Conservation (phyloP, 2,329 filamentous ascomycete species). For the Polytolypa hystricis region DNA sequence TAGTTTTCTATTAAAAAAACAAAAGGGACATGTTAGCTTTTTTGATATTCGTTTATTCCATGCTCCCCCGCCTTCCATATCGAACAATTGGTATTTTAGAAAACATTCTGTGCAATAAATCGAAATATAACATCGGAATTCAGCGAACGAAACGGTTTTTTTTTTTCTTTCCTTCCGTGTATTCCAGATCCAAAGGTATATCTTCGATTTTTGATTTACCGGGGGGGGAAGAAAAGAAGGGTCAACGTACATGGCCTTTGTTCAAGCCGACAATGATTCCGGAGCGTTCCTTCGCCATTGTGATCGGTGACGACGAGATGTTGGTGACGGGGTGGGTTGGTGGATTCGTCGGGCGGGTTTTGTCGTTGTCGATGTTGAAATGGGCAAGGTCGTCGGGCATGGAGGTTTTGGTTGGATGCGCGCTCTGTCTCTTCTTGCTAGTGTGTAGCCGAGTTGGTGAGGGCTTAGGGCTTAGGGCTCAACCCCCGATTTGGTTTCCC, state of each 20-base stretch:
- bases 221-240: slow-evolving; percentile 10
- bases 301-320: slow-evolving; percentile 26
- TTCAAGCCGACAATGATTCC: slow-evolving; percentile 52
- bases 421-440: slow-evolving; percentile 4
- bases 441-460: slow-evolving; percentile 12
- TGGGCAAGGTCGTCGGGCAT: slow-evolving; percentile 4
- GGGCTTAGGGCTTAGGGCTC: slow-evolving; percentile 30
- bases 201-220: not conserved
- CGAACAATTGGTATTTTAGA: too few species aligned
- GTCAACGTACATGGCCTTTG: slow-evolving; percentile 53
- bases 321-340: slow-evolving; percentile 12
- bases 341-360: slow-evolving; percentile 3
- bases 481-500: too few species aligned
- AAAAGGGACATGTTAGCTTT: slow-evolving; percentile 12
- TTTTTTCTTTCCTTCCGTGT: not conserved
- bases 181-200: not conserved
- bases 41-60: too few species aligned
- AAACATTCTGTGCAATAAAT: too few species aligned
- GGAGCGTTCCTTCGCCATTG: slow-evolving; percentile 42
- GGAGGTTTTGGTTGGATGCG: slow-evolving; percentile 23
- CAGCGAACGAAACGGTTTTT: too few species aligned
- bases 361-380: slow-evolving; percentile 10
- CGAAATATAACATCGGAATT: too few species aligned
- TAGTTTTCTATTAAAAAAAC: slow-evolving; percentile 60
- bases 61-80: too few species aligned